phyloP scores from a whole-genome alignment of 2,329 filamentous ascomycete species.

The Xylaria sp. region DNA sequence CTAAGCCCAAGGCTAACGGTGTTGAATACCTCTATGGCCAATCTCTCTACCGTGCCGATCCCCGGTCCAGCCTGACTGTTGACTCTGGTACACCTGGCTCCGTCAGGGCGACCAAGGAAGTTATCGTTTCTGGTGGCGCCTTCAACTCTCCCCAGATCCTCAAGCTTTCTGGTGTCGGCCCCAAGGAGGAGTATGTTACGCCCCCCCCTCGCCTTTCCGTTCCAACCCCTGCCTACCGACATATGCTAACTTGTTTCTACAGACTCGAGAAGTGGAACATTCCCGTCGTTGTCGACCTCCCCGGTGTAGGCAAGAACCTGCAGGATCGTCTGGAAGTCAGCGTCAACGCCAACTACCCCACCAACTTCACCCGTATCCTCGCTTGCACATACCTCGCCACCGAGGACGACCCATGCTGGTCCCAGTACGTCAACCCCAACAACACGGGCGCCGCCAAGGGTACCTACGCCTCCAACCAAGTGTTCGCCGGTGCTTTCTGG shows the following conservation, averaged over 20 bases:
- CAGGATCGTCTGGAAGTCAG: conserved; percentile 65
- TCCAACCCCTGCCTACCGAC: neutral
- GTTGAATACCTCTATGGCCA: conserved; percentile 61
- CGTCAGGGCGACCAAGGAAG: conserved; percentile 57
- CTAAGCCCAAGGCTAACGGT: conserved; percentile 57
- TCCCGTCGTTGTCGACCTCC: conserved; percentile 61
- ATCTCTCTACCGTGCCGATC: conserved; percentile 59
- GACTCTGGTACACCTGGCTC: conserved; percentile 47
- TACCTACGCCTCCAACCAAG: conserved; percentile 50
- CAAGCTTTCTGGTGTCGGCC: conserved; percentile 61
- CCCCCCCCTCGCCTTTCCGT: neutral
- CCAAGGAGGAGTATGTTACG: conserved; percentile 48
- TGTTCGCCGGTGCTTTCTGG: conserved; percentile 48
- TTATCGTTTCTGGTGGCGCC: conserved; percentile 62
- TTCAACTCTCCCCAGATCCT: conserved; percentile 65
- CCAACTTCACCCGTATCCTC: conserved; percentile 53
- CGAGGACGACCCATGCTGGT: conserved; percentile 51
- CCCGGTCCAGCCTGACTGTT: conserved; percentile 43
- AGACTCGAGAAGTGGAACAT: conserved; percentile 51
- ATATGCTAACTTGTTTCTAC: conserved; percentile 14
- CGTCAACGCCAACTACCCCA: conserved; percentile 56
- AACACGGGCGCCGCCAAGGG: conserved; percentile 44
- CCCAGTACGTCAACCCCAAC: conserved; percentile 40
- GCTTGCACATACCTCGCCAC: conserved; percentile 50
- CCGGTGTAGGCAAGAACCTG: conserved; percentile 69